Percentiles rank a stretch among this genome's conserved stretches.
Conservation (phyloP, 352 stramenopile genomes). For the Globisporangium orthogonon region DNA sequence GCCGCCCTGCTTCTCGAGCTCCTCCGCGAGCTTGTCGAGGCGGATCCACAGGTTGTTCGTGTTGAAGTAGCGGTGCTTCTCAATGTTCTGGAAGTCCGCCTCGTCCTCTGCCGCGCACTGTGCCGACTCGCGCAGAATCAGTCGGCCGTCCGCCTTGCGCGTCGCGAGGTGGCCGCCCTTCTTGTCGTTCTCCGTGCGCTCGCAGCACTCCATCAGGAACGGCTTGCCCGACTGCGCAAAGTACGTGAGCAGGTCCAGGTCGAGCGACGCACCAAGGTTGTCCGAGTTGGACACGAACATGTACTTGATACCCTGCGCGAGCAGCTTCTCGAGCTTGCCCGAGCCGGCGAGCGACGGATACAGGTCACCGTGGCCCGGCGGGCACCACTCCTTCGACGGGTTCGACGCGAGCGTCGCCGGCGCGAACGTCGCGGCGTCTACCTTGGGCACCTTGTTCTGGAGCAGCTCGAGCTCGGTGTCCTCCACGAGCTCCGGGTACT, state of each 20-base stretch:
- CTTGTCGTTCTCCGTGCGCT: constrained; percentile 98
- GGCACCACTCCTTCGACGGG: constrained; percentile 84
- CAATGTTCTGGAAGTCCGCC: constrained; percentile 81
- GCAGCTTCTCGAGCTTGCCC: constrained; percentile 81
- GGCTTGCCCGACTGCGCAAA: constrained; percentile 86
- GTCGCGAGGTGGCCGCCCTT: constrained; percentile 96
- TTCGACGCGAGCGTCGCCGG: constrained; percentile 54
- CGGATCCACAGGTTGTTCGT: constrained; percentile 89
- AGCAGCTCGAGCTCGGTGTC: constrained; percentile 96
- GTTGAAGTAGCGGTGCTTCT: constrained; percentile 89
- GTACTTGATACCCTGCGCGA: constrained; percentile 84
- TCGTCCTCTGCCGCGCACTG: constrained; percentile 85
- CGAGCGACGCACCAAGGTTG: constrained; percentile 79
- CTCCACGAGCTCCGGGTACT: constrained; percentile 88
- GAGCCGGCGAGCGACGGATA: constrained; percentile 82
- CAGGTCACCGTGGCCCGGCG: constrained; percentile 78
- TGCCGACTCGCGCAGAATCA: constrained; percentile 92
- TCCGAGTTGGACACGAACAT: constrained; percentile 90
- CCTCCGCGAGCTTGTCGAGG: constrained; percentile 80
- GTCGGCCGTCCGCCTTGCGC: constrained; percentile 88
- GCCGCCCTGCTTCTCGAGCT: constrained; percentile 69
- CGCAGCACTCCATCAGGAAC: constrained; percentile 94
- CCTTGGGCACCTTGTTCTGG: constrained; percentile 98
- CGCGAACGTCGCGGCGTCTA: constrained; percentile 84
- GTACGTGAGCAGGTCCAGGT: constrained; percentile 85